Conservation (phyloP, 139 green algal genomes). For the Chlorella sp. region DNA sequence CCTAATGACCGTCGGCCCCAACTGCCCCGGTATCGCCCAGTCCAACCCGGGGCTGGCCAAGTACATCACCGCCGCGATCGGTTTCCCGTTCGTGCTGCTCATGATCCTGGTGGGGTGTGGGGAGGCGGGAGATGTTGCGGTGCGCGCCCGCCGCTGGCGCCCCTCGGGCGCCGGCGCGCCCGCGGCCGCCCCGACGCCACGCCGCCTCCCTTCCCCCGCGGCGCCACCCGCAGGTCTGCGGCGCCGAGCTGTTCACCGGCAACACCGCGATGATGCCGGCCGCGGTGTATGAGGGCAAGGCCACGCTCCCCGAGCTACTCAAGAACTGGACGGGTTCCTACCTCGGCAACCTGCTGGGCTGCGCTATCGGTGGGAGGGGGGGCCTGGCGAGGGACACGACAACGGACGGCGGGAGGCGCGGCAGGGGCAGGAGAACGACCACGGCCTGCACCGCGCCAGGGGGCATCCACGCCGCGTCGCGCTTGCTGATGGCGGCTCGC, state of each 20-base stretch:
- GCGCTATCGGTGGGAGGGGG: conserved; percentile 65
- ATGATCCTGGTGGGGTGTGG: conserved; percentile 55
- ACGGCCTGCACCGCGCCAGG: too few species aligned
- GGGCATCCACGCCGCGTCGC: too few species aligned
- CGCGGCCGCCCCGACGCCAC: too few species aligned
- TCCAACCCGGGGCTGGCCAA: conserved; percentile 60
- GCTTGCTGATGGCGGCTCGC: too few species aligned
- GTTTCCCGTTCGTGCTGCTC: conserved; percentile 71
- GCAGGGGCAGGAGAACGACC: too few species aligned
- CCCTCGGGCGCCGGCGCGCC: too few species aligned
- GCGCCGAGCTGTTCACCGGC: conserved; percentile 87
- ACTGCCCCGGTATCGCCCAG: conserved; percentile 55
- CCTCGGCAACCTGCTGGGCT: conserved; percentile 84
- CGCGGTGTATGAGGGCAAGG: conserved; percentile 65
- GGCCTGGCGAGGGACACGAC: too few species aligned
- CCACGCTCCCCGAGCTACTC: conserved; percentile 25
- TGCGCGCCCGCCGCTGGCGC: too few species aligned
- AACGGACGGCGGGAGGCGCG: too few species aligned
- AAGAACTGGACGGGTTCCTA: conserved; percentile 79
- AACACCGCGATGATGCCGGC: conserved; percentile 74
- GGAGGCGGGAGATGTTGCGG: too few species aligned
- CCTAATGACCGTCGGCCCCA: conserved; percentile 51
- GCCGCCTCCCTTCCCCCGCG: too few species aligned
- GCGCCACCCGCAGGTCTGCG: conserved; percentile 47
- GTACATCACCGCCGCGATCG: conserved; percentile 46